Conservation (phyloP, 768 basidiomycete species). For the Pisolithus orientalis region DNA sequence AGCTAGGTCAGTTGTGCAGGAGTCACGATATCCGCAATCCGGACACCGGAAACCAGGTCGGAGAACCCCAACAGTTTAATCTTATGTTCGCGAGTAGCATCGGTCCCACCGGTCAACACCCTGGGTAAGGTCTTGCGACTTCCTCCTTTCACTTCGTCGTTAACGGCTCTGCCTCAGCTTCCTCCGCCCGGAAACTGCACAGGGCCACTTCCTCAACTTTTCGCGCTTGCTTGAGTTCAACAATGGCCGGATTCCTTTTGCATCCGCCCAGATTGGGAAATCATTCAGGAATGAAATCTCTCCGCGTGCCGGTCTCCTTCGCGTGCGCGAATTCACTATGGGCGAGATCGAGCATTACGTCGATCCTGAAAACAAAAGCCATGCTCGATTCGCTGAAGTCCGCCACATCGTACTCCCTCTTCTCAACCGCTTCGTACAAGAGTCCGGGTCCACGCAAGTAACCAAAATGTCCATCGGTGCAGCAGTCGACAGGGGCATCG, state of each 20-base stretch:
- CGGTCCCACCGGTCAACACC: constrained; percentile 95
- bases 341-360: constrained; percentile 99
- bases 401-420: constrained; percentile 69
- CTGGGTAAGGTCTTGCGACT: constrained; percentile 48
- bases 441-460: constrained; percentile 60
- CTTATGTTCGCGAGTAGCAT: constrained; percentile 98
- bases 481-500: constrained; percentile 77
- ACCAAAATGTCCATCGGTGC: constrained; percentile 75
- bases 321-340: constrained; percentile 99
- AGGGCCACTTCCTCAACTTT: constrained; percentile 99
- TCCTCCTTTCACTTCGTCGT: not conserved
- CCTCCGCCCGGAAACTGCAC: constrained; percentile 96
- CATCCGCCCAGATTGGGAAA: constrained; percentile 93
- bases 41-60: constrained; percentile 86
- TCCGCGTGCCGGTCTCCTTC: constrained; percentile 90
- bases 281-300: constrained; percentile 98
- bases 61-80: constrained; percentile 94
- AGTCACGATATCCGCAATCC: constrained; percentile 82
- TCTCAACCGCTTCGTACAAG: constrained; percentile 81
- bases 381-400: constrained; percentile 77
- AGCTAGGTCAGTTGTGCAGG: constrained; percentile 81
- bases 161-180: constrained; percentile 43
- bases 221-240: constrained; percentile 95
- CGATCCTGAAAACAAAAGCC: constrained; percentile 88
- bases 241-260: constrained; percentile 93